Evolutionary conservation across 805 yeast species (phyloP).

Genomic region (Yarrowia sp.): DNA sequence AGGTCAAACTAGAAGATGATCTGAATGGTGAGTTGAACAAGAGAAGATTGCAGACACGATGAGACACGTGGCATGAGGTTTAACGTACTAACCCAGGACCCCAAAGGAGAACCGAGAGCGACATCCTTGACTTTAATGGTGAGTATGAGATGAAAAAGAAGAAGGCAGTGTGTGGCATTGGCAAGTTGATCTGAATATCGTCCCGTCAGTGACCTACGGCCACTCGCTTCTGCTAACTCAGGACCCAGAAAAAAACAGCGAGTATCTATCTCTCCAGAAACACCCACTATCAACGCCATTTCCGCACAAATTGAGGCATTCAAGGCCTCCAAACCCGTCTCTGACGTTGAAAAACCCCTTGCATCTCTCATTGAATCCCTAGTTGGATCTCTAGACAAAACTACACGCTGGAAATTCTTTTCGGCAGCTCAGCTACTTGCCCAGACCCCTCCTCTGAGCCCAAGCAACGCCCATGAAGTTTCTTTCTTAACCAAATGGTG

Average conservation of each 20-base stretch:
- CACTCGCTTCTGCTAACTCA: not conserved
- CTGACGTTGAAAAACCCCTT: not conserved
- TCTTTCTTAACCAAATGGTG: not conserved
- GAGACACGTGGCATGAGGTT: too few species aligned
- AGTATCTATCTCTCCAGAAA: not conserved
- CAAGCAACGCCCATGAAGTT: not conserved
- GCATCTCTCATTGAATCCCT: not conserved
- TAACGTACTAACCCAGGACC: not conserved
- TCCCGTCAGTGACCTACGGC: not conserved
- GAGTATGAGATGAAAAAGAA: not conserved
- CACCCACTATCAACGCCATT: not conserved
- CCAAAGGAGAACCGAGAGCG: not conserved
- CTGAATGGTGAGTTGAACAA: not conserved
- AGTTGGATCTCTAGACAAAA: not conserved
- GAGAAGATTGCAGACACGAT: too few species aligned
- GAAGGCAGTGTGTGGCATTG: too few species aligned
- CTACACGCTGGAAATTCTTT: conserved; percentile 1
- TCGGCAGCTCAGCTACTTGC: not conserved
- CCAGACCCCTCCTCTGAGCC: not conserved
- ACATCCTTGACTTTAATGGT: not conserved
- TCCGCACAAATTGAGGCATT: not conserved
- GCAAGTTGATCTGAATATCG: too few species aligned
- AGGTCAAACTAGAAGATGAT: not conserved
- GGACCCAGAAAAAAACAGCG: conserved; percentile 1
- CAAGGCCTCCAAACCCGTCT: not conserved